Evolutionary conservation across 177 flowering plant genomes (phyloP).

Genomic region (Vitis hybrid): DNA sequence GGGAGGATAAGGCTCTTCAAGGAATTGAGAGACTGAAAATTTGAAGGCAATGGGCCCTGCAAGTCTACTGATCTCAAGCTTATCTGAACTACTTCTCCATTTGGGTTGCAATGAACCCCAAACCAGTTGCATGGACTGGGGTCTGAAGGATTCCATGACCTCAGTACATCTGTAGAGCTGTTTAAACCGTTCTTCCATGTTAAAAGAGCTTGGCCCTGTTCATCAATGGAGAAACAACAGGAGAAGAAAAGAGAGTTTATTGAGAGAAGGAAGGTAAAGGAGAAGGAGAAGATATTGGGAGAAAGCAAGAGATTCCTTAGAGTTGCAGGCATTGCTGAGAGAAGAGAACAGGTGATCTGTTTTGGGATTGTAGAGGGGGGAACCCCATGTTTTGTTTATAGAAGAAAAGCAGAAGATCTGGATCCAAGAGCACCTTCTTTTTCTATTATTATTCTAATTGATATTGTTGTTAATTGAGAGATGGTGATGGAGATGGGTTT

Average conservation of each 20-base stretch:
- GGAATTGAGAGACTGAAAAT: conserved; percentile 54
- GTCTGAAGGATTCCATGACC: conserved; percentile 60
- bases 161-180: conserved; percentile 36
- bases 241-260: conserved; percentile 35
- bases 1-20: conserved; percentile 55
- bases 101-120: conserved; percentile 61
- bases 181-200: conserved; percentile 65
- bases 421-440: conserved; percentile 60
- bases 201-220: conserved; percentile 66
- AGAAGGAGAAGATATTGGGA: conserved; percentile 28
- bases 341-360: conserved; percentile 45
- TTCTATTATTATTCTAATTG: conserved; percentile 33
- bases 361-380: conserved; percentile 87
- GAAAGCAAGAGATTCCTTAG: conserved; percentile 44
- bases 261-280: conserved; percentile 32
- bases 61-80: conserved; percentile 52
- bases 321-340: conserved; percentile 62
- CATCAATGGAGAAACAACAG: conserved; percentile 51
- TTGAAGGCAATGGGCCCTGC: conserved; percentile 71
- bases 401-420: conserved; percentile 68
- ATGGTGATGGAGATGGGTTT: conserved; percentile 45
- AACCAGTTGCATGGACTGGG: conserved; percentile 64
- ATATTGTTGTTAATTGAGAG: conserved; percentile 27
- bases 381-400: conserved; percentile 99
- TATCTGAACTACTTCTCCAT: conserved; percentile 43